These are phyloP conservation scores for Picea glauca DNA, from an alignment of 75 land plant genomes.

Conservation along the genomic window DNA sequence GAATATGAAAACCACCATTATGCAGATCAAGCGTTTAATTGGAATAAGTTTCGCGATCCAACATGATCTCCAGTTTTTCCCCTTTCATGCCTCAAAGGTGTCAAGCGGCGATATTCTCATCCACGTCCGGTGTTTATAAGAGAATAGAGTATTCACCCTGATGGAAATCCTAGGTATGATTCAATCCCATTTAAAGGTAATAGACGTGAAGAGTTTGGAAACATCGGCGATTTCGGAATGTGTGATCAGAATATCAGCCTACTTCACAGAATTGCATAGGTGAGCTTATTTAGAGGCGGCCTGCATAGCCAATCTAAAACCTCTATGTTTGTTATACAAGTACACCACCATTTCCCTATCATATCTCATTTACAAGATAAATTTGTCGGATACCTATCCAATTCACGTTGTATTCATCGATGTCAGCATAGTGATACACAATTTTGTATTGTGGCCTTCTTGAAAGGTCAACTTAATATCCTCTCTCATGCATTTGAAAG, in stretches of 20 bases:
- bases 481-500: no score
- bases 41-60: slow-evolving; percentile 44
- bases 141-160: no score
- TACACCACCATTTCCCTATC: slow-evolving; percentile 61
- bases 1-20: slow-evolving; percentile 26
- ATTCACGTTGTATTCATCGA: no score
- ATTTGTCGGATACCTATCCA: no score
- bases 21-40: slow-evolving; percentile 75
- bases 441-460: slow-evolving; percentile 37
- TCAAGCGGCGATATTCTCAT: slow-evolving; percentile 14
- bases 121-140: no score
- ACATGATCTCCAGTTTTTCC: slow-evolving; percentile 18
- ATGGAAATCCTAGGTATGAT: slow-evolving; percentile 79
- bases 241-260: slow-evolving; percentile 13
- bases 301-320: slow-evolving; percentile 57
- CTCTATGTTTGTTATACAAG: slow-evolving; percentile 34
- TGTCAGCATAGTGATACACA: slow-evolving; percentile 66
- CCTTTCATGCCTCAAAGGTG: slow-evolving; percentile 41
- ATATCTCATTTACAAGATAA: slow-evolving; percentile 84
- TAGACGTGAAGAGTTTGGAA: slow-evolving; percentile 6
- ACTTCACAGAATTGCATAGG: slow-evolving; percentile 75
- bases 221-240: slow-evolving; percentile 65
- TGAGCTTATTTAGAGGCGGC: slow-evolving; percentile 34
- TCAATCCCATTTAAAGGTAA: slow-evolving; percentile 61
- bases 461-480: no score